Evolutionary conservation across 768 basidiomycete genomes (phyloP).

Genomic region (Leccinum disarticulatum): DNA sequence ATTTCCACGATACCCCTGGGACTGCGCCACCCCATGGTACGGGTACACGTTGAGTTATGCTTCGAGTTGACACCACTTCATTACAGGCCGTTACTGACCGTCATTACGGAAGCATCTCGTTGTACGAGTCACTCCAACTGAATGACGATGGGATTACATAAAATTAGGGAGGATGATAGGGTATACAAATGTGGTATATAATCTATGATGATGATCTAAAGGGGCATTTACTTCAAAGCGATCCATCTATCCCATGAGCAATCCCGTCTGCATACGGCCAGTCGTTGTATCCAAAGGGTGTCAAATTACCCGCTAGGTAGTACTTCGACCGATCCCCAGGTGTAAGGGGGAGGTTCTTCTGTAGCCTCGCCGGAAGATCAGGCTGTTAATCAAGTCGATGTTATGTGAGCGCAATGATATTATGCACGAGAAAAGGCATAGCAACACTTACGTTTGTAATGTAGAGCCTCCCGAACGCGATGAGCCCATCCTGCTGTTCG

Average conservation of each 20-base stretch:
- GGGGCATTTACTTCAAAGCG: not conserved
- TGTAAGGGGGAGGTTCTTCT: not conserved
- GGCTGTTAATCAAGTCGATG: not conserved
- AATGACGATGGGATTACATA: not conserved
- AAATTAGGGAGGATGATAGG: not conserved
- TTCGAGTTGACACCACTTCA: too few relatives aligned
- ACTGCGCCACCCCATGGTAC: too few relatives aligned
- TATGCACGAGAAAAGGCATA: not conserved
- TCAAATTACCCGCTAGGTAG: not conserved
- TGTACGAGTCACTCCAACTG: not conserved
- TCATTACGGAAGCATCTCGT: too few relatives aligned
- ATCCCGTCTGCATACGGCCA: not conserved
- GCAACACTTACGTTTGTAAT: not conserved
- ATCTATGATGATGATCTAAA: not conserved
- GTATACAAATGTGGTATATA: not conserved
- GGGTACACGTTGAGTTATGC: too few relatives aligned
- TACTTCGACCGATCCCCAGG: not conserved
- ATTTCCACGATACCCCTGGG: not conserved
- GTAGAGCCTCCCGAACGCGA: conserved; percentile 35
- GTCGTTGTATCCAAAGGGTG: not conserved
- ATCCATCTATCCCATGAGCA: not conserved
- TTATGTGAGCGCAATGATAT: not conserved
- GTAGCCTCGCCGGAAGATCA: not conserved
- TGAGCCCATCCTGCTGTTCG: conserved; percentile 25
- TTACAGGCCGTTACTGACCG: too few relatives aligned